These are phyloP conservation scores for Ilyonectria destructans DNA, from an alignment of 2,329 filamentous ascomycete genomes.

Conservation along the genomic window DNA sequence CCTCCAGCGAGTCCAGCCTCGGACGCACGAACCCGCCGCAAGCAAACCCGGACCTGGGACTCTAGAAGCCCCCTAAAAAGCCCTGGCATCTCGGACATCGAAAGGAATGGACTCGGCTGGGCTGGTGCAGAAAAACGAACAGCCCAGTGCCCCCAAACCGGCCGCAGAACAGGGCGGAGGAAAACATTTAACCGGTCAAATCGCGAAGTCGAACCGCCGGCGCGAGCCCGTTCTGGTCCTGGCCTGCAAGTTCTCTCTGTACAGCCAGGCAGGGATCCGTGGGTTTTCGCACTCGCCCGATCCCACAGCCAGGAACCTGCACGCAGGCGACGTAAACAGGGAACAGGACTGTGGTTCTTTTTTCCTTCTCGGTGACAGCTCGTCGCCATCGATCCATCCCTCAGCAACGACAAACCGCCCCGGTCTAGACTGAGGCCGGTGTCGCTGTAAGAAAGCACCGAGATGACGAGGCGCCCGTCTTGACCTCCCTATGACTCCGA, in stretches of 20 bases:
- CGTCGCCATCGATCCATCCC: conserved; percentile 17
- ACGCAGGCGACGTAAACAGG: conserved; percentile 21
- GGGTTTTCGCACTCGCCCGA: conserved; percentile 32
- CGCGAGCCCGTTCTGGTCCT: conserved; percentile 19
- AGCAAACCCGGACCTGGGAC: conserved; percentile 16
- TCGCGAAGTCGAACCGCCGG: conserved; percentile 23
- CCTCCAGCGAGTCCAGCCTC: conserved; percentile 5
- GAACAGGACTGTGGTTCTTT: conserved; percentile 8
- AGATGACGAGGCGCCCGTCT: conserved; percentile 1
- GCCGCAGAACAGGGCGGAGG: conserved; percentile 19
- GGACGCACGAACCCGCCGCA: conserved; percentile 27
- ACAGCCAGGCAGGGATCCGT: conserved; percentile 27
- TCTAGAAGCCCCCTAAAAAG: not conserved
- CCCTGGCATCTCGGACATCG: conserved; percentile 26
- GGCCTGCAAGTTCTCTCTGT: conserved; percentile 4
- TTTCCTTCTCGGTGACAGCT: not conserved
- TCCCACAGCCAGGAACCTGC: conserved; percentile 31
- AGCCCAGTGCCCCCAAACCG: not conserved
- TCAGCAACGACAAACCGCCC: not conserved
- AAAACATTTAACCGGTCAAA: conserved; percentile 45
- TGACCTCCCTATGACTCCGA: conserved; percentile 4
- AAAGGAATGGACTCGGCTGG: conserved; percentile 8
- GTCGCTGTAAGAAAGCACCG: conserved; percentile 23
- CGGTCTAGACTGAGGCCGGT: conserved; percentile 13
- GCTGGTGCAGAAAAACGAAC: conserved; percentile 2